Evolutionary conservation across 176 grass and related monocot species (phyloP), one percentile per base, ranked within the genome.

Genomic region (Triticum urartu): DNA sequence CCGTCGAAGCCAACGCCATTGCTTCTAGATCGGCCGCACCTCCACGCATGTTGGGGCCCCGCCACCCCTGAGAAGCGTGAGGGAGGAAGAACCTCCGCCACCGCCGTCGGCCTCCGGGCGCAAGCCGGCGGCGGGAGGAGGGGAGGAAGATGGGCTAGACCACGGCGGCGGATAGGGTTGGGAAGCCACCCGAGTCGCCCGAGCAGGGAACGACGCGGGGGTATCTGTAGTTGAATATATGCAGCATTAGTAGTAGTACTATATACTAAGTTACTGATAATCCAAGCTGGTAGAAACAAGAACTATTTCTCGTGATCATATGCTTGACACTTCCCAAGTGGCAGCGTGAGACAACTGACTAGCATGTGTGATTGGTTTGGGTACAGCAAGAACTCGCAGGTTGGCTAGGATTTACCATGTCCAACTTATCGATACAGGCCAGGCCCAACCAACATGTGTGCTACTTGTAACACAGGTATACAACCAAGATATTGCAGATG

Each of bases 361-460:
- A 70, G 33, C 68, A 75, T 76, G 73, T 81, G 84, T 66, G 74
- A 56, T 59, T 71, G 54, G 42, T 90, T 34, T 65, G 43, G 13
- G 66, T 65, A 79, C 74, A 79, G 40, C 79, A 7, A 73, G 33
- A 79, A 58, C 56, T 64, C 28, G 20, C 38, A 86, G 48, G 38
- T 66, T 86, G n/a, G 7, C 68, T 78, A 39, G 10, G 76, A 86
- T 90, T 90, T 50, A 9, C 14, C 32, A 58, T 26, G 62, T 45
- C 66, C 75, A 21, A 34, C 24, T 79, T 56, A 18, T 56, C 72
- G 84, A 83, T 86, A n/a, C 43, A 45, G 3, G 43, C 11, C 28
- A 72, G 40, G 39, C 66, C 50, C 33, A 79, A 74, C 54, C 66
- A 72, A 71, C 79, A 73, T 73, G 65, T 83, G 65, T 77, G 34